These are phyloP conservation scores for Zymoseptoria pseudotritici DNA, from an alignment of 2,329 filamentous ascomycete species.

Conservation along the genomic window DNA sequence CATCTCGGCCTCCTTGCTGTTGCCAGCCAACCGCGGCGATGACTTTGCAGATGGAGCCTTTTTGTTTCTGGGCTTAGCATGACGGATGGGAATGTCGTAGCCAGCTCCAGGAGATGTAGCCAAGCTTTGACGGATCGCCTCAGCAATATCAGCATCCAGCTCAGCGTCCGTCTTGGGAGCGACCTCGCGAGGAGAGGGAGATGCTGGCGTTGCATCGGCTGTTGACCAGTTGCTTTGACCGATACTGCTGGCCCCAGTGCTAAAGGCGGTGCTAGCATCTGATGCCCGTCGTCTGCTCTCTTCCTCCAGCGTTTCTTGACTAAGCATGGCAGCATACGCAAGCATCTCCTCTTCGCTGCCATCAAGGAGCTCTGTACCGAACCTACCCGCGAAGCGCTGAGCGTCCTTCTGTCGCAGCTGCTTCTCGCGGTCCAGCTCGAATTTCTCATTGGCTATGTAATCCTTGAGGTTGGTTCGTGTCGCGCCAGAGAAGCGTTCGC, in stretches of 20 bases:
- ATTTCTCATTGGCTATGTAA: slow-evolving; percentile 79
- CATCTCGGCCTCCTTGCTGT: slow-evolving; percentile 36
- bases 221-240: slow-evolving; percentile 25
- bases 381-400: slow-evolving; percentile 65
- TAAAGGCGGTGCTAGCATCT: slow-evolving; percentile 33
- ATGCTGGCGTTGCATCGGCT: slow-evolving; percentile 24
- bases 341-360: slow-evolving; percentile 55
- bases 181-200: slow-evolving; percentile 14
- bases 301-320: slow-evolving; percentile 49
- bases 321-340: slow-evolving; percentile 56
- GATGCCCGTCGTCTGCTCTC: slow-evolving; percentile 43
- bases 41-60: slow-evolving; percentile 17
- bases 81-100: slow-evolving; percentile 42
- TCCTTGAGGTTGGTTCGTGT: slow-evolving; percentile 65
- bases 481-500: slow-evolving; percentile 53
- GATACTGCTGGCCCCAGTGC: slow-evolving; percentile 34
- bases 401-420: slow-evolving; percentile 59
- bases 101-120: slow-evolving; percentile 18
- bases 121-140: slow-evolving; percentile 52
- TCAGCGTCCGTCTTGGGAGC: slow-evolving; percentile 39
- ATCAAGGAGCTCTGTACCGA: slow-evolving; percentile 68
- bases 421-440: slow-evolving; percentile 69
- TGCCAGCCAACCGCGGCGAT: slow-evolving; percentile 29
- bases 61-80: slow-evolving; percentile 31
- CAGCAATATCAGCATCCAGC: slow-evolving; percentile 52